Base-by-base conservation (phyloP, 2,329 filamentous ascomycete genomes). In the Periconia sp. region DNA sequence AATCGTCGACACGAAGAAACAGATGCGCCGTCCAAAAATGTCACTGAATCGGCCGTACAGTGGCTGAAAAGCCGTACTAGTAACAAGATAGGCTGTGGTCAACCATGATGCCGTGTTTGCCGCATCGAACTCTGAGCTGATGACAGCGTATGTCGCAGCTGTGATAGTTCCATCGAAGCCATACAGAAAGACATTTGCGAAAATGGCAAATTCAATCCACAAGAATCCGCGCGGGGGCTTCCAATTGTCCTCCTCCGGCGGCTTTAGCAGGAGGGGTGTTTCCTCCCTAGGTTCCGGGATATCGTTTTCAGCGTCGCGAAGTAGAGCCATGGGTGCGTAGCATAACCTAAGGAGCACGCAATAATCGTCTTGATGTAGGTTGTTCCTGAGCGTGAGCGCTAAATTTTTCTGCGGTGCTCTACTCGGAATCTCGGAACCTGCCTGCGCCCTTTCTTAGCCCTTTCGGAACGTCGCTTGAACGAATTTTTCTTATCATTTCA, bases 101-200 rank as follows among this genome's bases (percentile, higher is more conserved):
- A 57, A 22, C 57, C 57, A 60, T 4, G 53, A 75, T 0, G 73
- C 70, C 0, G 70, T 74, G 36, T 76, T 75, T 3, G 71, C 71
- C 4, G 73, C 72, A 19, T 70, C 68, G 52, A 75, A 76, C 9
- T 81, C 46, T 59, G 81, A 70, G 25, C 46, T 50, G 24, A 59
- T 59, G 33, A 57, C 55, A 5, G 71, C 71, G 36, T 75, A 74
- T 2, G 70, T 74, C 3, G 73, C 70, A 0, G 72, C 73, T 4
- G 70, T 76, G 40, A 76, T 72, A 1, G 73, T 75, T 11, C 69
- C 66, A 36, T 76, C 72, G 46, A 75, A 74, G 2, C 81, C 82
- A 18, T 79, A 80, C 7, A 86, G 74, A 45, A 86, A 86, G 5
- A 86, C 82, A 48, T 85, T 86, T 30, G 78, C 75, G 72, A 85